Base-by-base conservation (phyloP, 2,329 filamentous ascomycete genomes). In the Cladophialophora bantiana region DNA sequence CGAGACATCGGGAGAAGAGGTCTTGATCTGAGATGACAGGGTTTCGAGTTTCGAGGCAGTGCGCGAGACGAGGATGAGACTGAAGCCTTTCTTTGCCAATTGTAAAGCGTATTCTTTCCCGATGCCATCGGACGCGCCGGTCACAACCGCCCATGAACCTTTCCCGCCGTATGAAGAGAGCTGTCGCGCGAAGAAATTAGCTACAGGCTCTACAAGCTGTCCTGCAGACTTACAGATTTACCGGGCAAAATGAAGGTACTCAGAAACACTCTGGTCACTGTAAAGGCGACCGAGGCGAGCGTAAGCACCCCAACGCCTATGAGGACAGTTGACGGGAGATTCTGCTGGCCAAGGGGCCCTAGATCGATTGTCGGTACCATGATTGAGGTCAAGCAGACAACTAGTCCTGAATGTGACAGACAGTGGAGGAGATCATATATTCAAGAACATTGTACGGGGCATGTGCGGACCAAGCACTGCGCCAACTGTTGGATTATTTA, bases 61-160 rank as follows among this genome's bases (percentile, higher is more conserved):
- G 74, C 96, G 94, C 54, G 95, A 98, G 68, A 99, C 90, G 73
- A 99, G 92, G 69, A 99, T 83, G 73, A 98, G 84, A 81, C 97
- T 98, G 88, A 94, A 99, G 74, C 94, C 94, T 78, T 95, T 94
- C 68, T 88, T 84, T 31, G 95, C 94, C 65, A 99, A 89, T 78
- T 98, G 93, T 36, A 90, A 85, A 42, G 94, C 93, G 78, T 93
- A 99, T 82, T 99, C 95, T 81, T 97, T 98, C 77, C 95, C 95
- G 70, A 99, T 89, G 71, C 95, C 96, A 79, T 99, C 95, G 10
- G 94, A 97, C 59, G 94, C 95, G 70, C 95, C 95, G 32, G 95
- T 99, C 48, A 99, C 86, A 63, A 99, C 88, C 36, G 92, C 95
- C 94, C 94, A 99, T 66, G 90, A 94, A 69, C 94, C 94, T 75